Base-by-base conservation (phyloP, 371 early-diverging fungal genomes). In the Synchytrium microbalum region DNA sequence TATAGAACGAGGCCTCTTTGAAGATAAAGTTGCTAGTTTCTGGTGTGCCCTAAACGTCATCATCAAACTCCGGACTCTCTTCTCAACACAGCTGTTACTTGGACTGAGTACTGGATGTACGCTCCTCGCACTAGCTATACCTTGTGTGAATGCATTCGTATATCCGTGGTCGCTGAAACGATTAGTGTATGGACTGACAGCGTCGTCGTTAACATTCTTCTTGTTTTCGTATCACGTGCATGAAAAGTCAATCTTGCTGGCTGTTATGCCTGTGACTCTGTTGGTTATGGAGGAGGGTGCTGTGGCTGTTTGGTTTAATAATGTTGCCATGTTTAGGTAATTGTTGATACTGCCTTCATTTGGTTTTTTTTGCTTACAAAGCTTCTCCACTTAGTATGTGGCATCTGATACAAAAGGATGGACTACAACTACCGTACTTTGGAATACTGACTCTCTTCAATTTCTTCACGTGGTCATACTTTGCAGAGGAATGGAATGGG, bases 141-240 rank as follows among this genome's bases (percentile, higher is more conserved):
- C 70, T 3, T 32, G 72, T 53, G 32, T 74, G 58, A 60, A 75
- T 28, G 59, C 69, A 54, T 51, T 70, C 23, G 64, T 70, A 8
- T 63, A 68, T 19, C 86, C 87, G 1, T 38, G 46, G 46, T 75
- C 81, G 2, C 62, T 60, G 1, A 52, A 61, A 55, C 23, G 57
- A 19, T 64, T 81, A 24, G 32, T 90, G 28, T 91, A 91, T 64
- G 79, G 88, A 1, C 68, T 93, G 57, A 66, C 85, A 31, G 87
- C 84, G 60, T 80, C 84, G 0, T 86, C 93, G 0, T 72, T 96
- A 27, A 87, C 88, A 0, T 97, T 97, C 74, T 97, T 92, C 75
- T 69, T 97, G 67, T 87, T 93, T 54, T 91, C 95, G 3, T 97
- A 95, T 79, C 96, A 95, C 73, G 98, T 96, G 1, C 98, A 97